Conservation (phyloP, 2,329 filamentous ascomycete species). For the Hypoxylon sp. region DNA sequence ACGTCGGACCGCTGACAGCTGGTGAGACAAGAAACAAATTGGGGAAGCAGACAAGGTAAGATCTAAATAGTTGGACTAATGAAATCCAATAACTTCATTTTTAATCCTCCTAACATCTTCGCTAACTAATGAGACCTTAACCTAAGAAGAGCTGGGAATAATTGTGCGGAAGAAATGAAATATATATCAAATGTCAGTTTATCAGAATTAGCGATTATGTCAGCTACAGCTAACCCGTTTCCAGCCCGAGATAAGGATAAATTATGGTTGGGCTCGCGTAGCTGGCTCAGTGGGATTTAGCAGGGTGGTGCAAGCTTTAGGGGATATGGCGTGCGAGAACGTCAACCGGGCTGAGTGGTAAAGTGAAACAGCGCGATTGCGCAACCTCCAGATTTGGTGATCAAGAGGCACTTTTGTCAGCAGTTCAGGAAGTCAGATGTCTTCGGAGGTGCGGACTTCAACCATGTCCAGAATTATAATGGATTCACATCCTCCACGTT, state of each 20-base stretch:
- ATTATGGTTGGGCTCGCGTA: neutral
- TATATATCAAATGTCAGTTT: neutral
- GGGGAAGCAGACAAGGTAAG: neutral
- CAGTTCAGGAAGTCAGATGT: slow-evolving; percentile 38
- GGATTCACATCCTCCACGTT: slow-evolving; percentile 12
- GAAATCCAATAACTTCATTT: neutral
- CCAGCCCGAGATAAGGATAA: neutral
- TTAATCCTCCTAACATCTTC: neutral
- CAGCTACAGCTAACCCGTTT: neutral
- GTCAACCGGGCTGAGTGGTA: slow-evolving; percentile 39
- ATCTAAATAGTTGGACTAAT: neutral
- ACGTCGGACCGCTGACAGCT: neutral
- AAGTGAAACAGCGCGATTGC: slow-evolving; percentile 42
- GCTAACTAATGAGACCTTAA: neutral
- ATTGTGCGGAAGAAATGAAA: neutral
- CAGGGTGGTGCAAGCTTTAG: slow-evolving; percentile 37
- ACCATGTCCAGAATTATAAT: slow-evolving; percentile 30
- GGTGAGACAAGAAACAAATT: neutral
- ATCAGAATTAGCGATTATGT: neutral
- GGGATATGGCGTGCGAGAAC: slow-evolving; percentile 46
- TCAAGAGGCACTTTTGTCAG: slow-evolving; percentile 45
- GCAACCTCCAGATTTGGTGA: slow-evolving; percentile 38
- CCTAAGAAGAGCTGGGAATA: neutral
- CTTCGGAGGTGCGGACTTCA: slow-evolving; percentile 21
- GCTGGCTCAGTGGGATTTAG: neutral